Evolutionary conservation across 2,329 filamentous ascomycete species (phyloP).

Genomic region (Setomelanomma holmii): DNA sequence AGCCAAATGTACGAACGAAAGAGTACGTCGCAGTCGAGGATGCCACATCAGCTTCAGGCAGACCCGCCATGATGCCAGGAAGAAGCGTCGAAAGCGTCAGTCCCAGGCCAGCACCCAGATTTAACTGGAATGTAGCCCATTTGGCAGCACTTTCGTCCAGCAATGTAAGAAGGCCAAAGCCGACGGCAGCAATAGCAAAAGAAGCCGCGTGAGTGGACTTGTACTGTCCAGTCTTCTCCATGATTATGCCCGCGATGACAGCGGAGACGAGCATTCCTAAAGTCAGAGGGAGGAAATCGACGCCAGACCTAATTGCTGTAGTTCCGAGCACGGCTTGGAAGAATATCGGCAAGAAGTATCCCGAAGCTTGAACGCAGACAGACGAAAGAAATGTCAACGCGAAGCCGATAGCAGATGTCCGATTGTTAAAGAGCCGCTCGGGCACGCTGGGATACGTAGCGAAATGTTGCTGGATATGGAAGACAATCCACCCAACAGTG

Average conservation of each 20-base stretch:
- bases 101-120: constrained; percentile 2
- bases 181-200: background rate
- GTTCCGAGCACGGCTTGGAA: constrained; percentile 14
- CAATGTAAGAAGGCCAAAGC: background rate
- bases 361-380: constrained; percentile 7
- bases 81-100: constrained; percentile 41
- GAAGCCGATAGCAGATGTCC: constrained; percentile 13
- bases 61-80: constrained; percentile 39
- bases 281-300: constrained; percentile 12
- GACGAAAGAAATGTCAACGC: constrained; percentile 10
- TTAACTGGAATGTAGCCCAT: constrained; percentile 15
- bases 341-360: constrained; percentile 19
- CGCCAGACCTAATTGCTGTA: constrained; percentile 6
- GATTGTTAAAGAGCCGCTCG: constrained; percentile 14
- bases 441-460: constrained; percentile 21
- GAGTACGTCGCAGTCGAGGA: constrained; percentile 10
- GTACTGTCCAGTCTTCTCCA: constrained; percentile 34
- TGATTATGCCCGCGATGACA: constrained; percentile 4
- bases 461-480: constrained; percentile 47
- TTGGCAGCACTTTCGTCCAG: constrained; percentile 3
- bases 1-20: constrained; percentile 19
- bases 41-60: constrained; percentile 17
- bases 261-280: constrained; percentile 1
- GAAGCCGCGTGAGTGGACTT: constrained; percentile 13
- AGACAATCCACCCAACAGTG: constrained; percentile 43